Base-by-base conservation (phyloP, 1,284 basidiomycete species). In the Phylloboletellus chloephorus region DNA sequence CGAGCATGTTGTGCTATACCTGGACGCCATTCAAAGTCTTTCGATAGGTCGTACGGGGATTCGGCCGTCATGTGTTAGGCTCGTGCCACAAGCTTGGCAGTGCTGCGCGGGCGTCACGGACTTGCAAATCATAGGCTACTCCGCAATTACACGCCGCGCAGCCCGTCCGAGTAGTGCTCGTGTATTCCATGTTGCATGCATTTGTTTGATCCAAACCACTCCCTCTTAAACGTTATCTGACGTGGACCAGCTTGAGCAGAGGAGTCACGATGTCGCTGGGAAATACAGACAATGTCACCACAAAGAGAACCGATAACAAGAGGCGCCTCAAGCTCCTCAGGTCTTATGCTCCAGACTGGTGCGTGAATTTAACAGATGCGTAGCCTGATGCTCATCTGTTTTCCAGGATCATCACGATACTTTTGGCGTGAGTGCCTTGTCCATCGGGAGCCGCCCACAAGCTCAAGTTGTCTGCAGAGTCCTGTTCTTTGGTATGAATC, bases 281-380 rank as follows among this genome's bases (percentile, higher is more conserved):
- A 26, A 30, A 40, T 5, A 33, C 26, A 16, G 28, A 11, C 30
- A 48, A 44, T 43, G 36, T 33, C 37, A 36, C 47, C 22, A 46
- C 44, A 28, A 49, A 47, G 46, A 49, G 29, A 45, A 44, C 47
- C 33, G 42, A 58, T 53, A 44, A 56, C 64, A 47, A 58, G 61
- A 60, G 69, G 43, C 66, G 67, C 11, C 56, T 66, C 34, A 64
- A 68, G 43, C 62, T 85, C 4, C 47, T 84, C 17, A 52, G 67
- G 34, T 81, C 78, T 12, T 88, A 88, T 64, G 69, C 72, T 17
- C 80, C 80, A 1, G 86, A 88, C 55, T 88, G 85, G 85, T 85
- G 47, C 49, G 74, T 23, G 7, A 8, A 38, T 26, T 42, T 16
- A 34, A 23, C 31, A 24, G 31, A 22, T 30, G 26, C 6, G 24